Evolutionary conservation across 306 rosid genomes (phyloP), one percentile per base, ranked within the genome.

Genomic region (Inga laurina): DNA sequence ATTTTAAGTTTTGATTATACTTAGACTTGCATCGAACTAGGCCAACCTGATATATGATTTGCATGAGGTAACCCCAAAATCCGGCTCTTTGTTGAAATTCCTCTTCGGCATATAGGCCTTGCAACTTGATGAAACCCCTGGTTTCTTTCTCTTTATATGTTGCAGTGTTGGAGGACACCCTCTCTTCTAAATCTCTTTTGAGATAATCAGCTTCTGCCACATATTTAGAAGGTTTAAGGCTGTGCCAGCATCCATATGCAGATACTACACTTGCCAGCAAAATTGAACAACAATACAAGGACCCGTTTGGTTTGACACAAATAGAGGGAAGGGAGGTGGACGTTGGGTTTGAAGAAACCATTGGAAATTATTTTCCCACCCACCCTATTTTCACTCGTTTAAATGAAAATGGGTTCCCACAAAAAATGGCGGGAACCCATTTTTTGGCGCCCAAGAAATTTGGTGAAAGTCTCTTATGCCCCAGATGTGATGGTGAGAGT

Each of bases 11-110:
- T 2, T 39, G 74, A 69, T 18, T 19, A 70, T 8, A 10, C 32
- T 21, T 37, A 69, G 30, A 69, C n/a, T 21, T 14, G 48, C 74
- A 39, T 39, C 16, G 49, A 69, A 65, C 70, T 27, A 66, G 44
- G 46, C 72, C 46, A 72, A 90, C 95, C 92, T 93, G 97, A 82
- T 80, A 93, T 39, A 81, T 86, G 73, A 74, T 81, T 57, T 87
- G 94, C 94, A 93, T 87, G 44, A 93, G 84, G 82, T 90, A 90
- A 75, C 94, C 95, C 93, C 93, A 93, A 75, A 86, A 89, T 43
- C 92, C 94, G 51, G 93, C 87, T 82, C 72, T 78, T 73, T 87
- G 82, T 46, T 62, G 74, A 82, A 86, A 87, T 76, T 87, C 91
- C 74, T 87, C 91, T 77, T 85, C 82, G 46, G 85, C 75, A 86